Conservation (phyloP, 768 basidiomycete genomes). For the Lyophyllum decastes region DNA sequence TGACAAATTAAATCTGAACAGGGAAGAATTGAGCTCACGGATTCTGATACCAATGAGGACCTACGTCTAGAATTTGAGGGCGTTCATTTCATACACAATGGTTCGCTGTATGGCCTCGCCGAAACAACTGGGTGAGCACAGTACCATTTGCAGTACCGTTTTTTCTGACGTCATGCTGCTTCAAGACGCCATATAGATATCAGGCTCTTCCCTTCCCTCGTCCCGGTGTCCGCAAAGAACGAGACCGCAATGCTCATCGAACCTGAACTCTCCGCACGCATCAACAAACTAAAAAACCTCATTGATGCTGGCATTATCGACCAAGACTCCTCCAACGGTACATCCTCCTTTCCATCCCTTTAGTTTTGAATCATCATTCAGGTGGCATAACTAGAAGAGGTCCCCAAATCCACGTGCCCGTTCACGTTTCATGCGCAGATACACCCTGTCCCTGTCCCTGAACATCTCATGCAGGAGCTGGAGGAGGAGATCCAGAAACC, state of each 20-base stretch:
- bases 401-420: conserved; percentile 54
- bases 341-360: neutral
- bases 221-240: conserved; percentile 56
- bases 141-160: neutral
- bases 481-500: conserved; percentile 77
- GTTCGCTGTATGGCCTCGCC: conserved; percentile 77
- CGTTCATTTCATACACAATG: conserved; percentile 71
- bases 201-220: conserved; percentile 63
- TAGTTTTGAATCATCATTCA: neutral
- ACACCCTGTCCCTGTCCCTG: conserved; percentile 52
- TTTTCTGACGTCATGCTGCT: neutral
- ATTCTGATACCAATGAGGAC: conserved; percentile 52
- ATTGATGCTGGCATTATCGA: conserved; percentile 69
- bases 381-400: conserved; percentile 38
- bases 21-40: conserved; percentile 74
- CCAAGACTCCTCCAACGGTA: conserved; percentile 42
- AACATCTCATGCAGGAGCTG: conserved; percentile 61
- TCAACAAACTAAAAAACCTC: conserved; percentile 58
- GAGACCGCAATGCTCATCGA: conserved; percentile 59
- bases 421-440: conserved; percentile 72
- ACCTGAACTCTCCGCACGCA: conserved; percentile 59
- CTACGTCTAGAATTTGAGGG: conserved; percentile 75
- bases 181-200: conserved; percentile 62
- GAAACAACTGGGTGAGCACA: conserved; percentile 57
- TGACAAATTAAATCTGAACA: conserved; percentile 25